Conservation (phyloP, 208 protist genomes). For the Acanthamoeba lenticulata region DNA sequence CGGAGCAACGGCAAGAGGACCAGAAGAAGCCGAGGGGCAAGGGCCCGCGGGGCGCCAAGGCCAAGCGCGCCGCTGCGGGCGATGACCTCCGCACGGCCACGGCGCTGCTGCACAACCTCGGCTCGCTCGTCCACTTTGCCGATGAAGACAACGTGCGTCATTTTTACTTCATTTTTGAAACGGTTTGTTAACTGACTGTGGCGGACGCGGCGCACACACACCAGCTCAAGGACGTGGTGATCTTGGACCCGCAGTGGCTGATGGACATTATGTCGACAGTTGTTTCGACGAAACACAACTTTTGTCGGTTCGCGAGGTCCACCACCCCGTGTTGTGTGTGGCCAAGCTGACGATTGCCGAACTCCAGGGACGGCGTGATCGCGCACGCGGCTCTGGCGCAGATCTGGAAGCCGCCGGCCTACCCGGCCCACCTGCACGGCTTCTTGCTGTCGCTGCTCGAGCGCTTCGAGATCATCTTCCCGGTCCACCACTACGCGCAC, state of each 20-base stretch:
- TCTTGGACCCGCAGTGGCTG: constrained; percentile 61
- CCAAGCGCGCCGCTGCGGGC: too few relatives aligned
- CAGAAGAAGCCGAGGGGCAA: too few relatives aligned
- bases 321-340: neutral
- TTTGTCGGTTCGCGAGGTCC: neutral
- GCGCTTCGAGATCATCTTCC: constrained; percentile 48
- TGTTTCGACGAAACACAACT: constrained; percentile 58
- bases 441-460: constrained; percentile 48
- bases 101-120: constrained; percentile 31
- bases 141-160: neutral
- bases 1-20: too few relatives aligned
- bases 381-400: neutral
- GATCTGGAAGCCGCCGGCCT: constrained; percentile 14
- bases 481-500: neutral
- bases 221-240: constrained; percentile 20
- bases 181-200: neutral
- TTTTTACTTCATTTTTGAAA: too few relatives aligned
- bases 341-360: neutral
- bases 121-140: constrained; percentile 45
- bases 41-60: too few relatives aligned
- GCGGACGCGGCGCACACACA: neutral
- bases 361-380: neutral
- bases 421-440: neutral
- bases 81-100: constrained; percentile 44
- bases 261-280: neutral